Conservation (phyloP, 2,329 filamentous ascomycete species). For the Trichoderma guizhouense region DNA sequence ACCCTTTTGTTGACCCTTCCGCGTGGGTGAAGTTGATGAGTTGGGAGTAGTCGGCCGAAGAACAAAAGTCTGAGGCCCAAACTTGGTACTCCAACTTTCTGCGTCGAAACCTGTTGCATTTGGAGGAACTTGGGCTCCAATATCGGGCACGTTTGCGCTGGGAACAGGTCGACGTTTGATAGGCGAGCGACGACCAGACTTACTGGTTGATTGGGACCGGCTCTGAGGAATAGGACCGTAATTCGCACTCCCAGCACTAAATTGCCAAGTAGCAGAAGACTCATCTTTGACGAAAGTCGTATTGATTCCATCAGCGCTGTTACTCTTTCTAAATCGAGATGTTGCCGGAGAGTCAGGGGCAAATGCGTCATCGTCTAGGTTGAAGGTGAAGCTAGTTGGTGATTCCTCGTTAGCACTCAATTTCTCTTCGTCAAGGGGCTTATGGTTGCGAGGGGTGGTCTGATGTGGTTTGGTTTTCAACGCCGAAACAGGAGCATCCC, state of each 20-base stretch:
- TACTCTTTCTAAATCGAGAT: slow-evolving; percentile 42
- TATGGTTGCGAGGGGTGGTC: not conserved
- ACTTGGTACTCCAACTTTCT: slow-evolving; percentile 52
- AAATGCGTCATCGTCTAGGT: slow-evolving; percentile 43
- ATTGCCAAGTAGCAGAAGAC: slow-evolving; percentile 44
- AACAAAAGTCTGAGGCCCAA: slow-evolving; percentile 53
- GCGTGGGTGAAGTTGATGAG: slow-evolving; percentile 44
- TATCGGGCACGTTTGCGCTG: slow-evolving; percentile 23
- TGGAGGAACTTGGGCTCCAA: slow-evolving; percentile 22
- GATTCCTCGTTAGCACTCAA: slow-evolving; percentile 34
- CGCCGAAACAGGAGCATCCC: slow-evolving; percentile 14
- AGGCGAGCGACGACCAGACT: slow-evolving; percentile 40
- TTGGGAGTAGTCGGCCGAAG: slow-evolving; percentile 38
- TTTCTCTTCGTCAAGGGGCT: slow-evolving; percentile 5
- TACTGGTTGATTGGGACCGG: slow-evolving; percentile 40
- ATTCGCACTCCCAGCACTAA: slow-evolving; percentile 47
- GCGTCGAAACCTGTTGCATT: slow-evolving; percentile 44
- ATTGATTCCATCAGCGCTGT: slow-evolving; percentile 59
- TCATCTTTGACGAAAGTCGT: slow-evolving; percentile 57
- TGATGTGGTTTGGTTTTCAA: slow-evolving; percentile 21
- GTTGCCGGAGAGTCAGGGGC: slow-evolving; percentile 34
- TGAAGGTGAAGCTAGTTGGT: slow-evolving; percentile 50
- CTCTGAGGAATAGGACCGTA: slow-evolving; percentile 25
- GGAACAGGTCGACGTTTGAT: slow-evolving; percentile 28
- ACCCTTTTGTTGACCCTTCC: slow-evolving; percentile 21